Conservation (phyloP, 1,284 basidiomycete species). For the Ganoderma leucocontextum region DNA sequence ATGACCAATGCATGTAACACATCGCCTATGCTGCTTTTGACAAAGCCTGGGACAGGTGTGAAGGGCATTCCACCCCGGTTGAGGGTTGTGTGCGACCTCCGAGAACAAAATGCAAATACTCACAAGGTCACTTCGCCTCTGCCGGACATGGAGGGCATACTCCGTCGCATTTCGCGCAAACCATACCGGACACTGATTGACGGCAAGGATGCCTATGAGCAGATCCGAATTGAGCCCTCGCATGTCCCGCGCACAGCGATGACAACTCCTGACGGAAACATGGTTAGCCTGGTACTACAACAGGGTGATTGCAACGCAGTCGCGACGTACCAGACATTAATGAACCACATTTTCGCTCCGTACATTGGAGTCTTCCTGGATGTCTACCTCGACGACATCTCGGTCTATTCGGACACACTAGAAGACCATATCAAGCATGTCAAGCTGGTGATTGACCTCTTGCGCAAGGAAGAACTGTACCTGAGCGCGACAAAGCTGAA, state of each 20-base stretch:
- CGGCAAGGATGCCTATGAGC: neutral
- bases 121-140: neutral
- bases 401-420: conserved; percentile 38
- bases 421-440: conserved; percentile 40
- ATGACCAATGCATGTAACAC: conserved; percentile 9
- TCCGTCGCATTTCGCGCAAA: neutral
- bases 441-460: conserved; percentile 31
- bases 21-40: conserved; percentile 2
- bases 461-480: conserved; percentile 36
- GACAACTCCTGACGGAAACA: conserved; percentile 8
- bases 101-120: conserved; percentile 4
- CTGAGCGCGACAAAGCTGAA: conserved; percentile 40
- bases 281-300: neutral
- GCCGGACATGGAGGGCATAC: conserved; percentile 10
- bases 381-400: conserved; percentile 27
- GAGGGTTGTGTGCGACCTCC: conserved; percentile 3
- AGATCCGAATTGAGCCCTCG: neutral
- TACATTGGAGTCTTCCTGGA: conserved; percentile 25
- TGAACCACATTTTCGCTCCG: conserved; percentile 5
- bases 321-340: conserved; percentile 1
- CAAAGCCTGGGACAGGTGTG: conserved; percentile 8
- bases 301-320: conserved; percentile 9
- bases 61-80: conserved; percentile 1
- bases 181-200: neutral
- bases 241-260: conserved; percentile 5